phyloP scores from a whole-genome alignment of 805 yeast species.

The Kregervanrija delftensis region DNA sequence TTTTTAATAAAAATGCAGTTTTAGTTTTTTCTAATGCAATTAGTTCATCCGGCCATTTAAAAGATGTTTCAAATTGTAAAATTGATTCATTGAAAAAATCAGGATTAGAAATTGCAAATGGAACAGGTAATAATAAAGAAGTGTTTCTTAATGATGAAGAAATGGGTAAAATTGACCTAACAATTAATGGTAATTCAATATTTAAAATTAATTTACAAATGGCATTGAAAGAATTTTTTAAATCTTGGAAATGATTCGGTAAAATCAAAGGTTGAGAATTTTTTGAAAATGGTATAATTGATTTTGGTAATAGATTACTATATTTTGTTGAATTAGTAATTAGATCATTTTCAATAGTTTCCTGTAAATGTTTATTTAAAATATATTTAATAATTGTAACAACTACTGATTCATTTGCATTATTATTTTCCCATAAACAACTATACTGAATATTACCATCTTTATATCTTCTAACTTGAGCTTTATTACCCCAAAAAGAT shows the following conservation, averaged over 20 bases:
- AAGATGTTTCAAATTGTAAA: conserved; percentile 79
- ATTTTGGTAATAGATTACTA: conserved; percentile 48
- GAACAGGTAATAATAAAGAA: conserved; percentile 72
- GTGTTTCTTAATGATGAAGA: conserved; percentile 73
- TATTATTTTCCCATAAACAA: conserved; percentile 63
- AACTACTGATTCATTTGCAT: conserved; percentile 52
- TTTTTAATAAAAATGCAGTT: conserved; percentile 77
- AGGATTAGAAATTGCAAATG: conserved; percentile 68
- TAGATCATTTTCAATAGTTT: conserved; percentile 32
- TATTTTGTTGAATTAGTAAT: conserved; percentile 36
- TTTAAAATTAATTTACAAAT: conserved; percentile 38
- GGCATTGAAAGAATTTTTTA: conserved; percentile 45
- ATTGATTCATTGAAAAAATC: conserved; percentile 77
- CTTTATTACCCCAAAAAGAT: conserved; percentile 81
- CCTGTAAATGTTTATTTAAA: conserved; percentile 53
- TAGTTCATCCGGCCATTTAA: conserved; percentile 93
- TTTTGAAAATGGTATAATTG: conserved; percentile 51
- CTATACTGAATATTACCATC: conserved; percentile 89
- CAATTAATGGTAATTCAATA: conserved; percentile 57
- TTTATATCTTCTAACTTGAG: conserved; percentile 84
- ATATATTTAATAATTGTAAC: conserved; percentile 58
- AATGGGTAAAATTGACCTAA: conserved; percentile 67
- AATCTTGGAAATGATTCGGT: conserved; percentile 34
- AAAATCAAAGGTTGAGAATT: conserved; percentile 40
- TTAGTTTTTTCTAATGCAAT: conserved; percentile 82